Base-by-base conservation (phyloP, 495 filamentous ascomycete species). In the Xylaria palmicola region DNA sequence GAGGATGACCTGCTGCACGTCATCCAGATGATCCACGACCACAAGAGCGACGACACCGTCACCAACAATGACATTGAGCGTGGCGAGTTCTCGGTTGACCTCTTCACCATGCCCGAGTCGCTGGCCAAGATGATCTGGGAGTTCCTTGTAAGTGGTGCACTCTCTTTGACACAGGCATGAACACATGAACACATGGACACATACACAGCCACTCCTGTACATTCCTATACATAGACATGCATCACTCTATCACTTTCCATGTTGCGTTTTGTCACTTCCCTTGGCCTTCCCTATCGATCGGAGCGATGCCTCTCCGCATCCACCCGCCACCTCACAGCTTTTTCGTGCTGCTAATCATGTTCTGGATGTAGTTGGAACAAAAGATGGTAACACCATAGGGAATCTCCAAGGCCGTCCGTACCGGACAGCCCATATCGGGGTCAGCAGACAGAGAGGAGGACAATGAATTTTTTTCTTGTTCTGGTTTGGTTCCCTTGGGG, bases 61-160 rank as follows among this genome's bases (percentile, higher is more conserved):
- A 93, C 91, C 40, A 96, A 96, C 77, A 98, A 97, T 62, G 96
- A 99, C 74, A 84, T 97, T 40, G 95, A 99, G 64, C 91, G 90
- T 70, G 95, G 95, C 63, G 95, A 99, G 76, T 99, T 99, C 80
- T 93, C 97, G 60, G 93, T 99, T 56, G 95, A 99, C 69, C 83
- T 99, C 19, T 98, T 96, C 75, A 98, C 95, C 17, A 81, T 99
- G 20, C 93, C 95, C 1, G 93, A 97, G 51, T 69, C 75, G 15
- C 76, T 91, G 2, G 79, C 87, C 60, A 96, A 96, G 75, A 91
- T 90, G 88, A 87, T 99, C 29, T 98, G 93, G 93, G 95, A 96
- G 41, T 93, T 90, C 74, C 55, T 82, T 64, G 78, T 80, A 73
- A 60, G 77, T 62, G 6, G 19, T 30, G 3, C 15, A 41, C 9